These are phyloP conservation scores for Saraca asoca DNA, from an alignment of 331 rosid species.

Conservation along the genomic window DNA sequence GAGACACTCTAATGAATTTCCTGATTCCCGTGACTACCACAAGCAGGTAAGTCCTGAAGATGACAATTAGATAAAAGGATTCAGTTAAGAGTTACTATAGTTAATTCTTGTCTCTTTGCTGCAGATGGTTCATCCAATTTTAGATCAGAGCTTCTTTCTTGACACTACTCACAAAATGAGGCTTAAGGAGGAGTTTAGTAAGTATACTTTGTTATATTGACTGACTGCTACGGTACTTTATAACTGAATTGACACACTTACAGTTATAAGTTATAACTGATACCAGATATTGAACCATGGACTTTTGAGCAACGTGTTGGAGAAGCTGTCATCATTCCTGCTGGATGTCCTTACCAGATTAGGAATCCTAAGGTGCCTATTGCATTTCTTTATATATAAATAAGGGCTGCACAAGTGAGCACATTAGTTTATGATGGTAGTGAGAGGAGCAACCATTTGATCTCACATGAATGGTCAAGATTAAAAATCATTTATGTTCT, in stretches of 20 bases:
- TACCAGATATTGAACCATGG: conserved; percentile 95
- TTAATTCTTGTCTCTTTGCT: conserved; percentile 39
- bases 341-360: conserved; percentile 98
- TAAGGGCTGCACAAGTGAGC: no score
- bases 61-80: conserved; percentile 18
- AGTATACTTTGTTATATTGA: conserved; percentile 36
- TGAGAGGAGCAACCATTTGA: no score
- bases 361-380: conserved; percentile 75
- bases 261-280: no score
- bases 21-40: conserved; percentile 42
- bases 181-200: conserved; percentile 92
- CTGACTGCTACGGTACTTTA: conserved; percentile 22
- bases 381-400: not conserved
- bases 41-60: conserved; percentile 55
- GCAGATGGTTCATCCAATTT: conserved; percentile 89
- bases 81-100: conserved; percentile 15
- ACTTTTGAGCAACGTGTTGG: conserved; percentile 87
- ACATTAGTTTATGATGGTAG: no score
- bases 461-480: no score
- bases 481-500: no score
- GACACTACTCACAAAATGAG: conserved; percentile 66
- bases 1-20: conserved; percentile 61
- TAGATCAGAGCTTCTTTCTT: conserved; percentile 81
- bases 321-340: conserved; percentile 96
- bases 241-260: conserved; percentile 31